Evolutionary conservation across 192 early-diverging fungal genomes (phyloP), one percentile per base, ranked within the genome.

Genomic region (Backusella australiensis): DNA sequence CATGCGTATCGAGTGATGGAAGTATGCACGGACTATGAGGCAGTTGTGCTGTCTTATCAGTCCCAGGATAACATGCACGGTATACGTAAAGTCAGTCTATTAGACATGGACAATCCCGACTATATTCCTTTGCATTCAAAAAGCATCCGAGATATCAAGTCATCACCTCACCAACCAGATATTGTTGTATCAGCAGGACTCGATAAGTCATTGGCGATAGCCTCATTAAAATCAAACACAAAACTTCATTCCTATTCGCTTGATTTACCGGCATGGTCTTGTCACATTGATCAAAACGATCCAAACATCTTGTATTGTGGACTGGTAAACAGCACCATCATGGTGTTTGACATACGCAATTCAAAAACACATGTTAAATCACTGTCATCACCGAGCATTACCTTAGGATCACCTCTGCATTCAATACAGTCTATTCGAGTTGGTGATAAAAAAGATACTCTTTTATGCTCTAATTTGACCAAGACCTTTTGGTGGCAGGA

Each of bases 291-390:
- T 63, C 11, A 11, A 1, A 9, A 34, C 3, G 49, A 78, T n/a
- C 32, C 67, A 8, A 78, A 78, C 66, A 63, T 38, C 4, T 19
- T 78, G 4, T 78, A 78, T n/a, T 78, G 77, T 71, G 77, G 77
- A 23, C 26, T 78, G n/a, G 34, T 34, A 0, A 74, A 78, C 34
- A 68, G 74, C 34, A 49, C 77, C 4, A 39, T 74, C 3, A 36
- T 78, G 46, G 53, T 78, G 0, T 78, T 74, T 65, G 77, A 78
- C 17, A 69, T 74, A 0, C 72, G 77, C 4, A 78, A 78, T 34
- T 74, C 77, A 26, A 72, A 72, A 46, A 21, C 35, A 4, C 34
- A 75, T 53, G 26, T 75, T 2, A 34, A 75, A 17, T 35, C 67
- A 14, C 42, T 75, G 1, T 49, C 49, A 36, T 21, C 68, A 3